These are phyloP conservation scores for Thuidium tamariscinum DNA, from an alignment of 225 moss, liverwort and hornwort species.

Conservation along the genomic window DNA sequence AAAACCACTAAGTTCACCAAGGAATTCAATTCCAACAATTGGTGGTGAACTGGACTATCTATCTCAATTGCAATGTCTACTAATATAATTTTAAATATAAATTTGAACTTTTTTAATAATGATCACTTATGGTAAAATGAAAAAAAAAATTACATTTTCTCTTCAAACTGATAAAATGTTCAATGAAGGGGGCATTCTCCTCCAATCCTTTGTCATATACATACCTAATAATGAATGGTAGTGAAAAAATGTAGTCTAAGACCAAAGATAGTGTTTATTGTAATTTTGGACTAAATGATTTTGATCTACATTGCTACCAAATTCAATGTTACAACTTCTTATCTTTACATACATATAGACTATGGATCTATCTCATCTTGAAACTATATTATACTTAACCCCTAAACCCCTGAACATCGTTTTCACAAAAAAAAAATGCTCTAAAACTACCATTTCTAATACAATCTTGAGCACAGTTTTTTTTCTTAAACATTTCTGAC, in stretches of 20 bases:
- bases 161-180: accelerated
- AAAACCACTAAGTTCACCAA: neutral
- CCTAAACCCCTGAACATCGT: no score
- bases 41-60: neutral
- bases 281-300: neutral
- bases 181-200: accelerated
- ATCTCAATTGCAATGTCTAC: accelerated
- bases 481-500: no score
- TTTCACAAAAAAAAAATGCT: no score
- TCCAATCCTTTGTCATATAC: accelerated
- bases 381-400: no score
- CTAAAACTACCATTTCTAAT: no score
- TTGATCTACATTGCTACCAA: neutral
- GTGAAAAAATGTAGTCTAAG: neutral
- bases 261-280: neutral
- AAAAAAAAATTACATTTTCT: accelerated
- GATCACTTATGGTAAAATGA: neutral
- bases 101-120: neutral
- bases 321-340: neutral
- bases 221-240: neutral
- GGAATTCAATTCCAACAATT: neutral
- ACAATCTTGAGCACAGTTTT: no score
- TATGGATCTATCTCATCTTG: accelerated
- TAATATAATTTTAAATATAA: neutral
- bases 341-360: neutral